A percentile compares a stretch with the other conserved stretches of the same genome.
phyloP scores from a whole-genome alignment of 2,329 filamentous ascomycete species.

The Scedosporium apiospermum region DNA sequence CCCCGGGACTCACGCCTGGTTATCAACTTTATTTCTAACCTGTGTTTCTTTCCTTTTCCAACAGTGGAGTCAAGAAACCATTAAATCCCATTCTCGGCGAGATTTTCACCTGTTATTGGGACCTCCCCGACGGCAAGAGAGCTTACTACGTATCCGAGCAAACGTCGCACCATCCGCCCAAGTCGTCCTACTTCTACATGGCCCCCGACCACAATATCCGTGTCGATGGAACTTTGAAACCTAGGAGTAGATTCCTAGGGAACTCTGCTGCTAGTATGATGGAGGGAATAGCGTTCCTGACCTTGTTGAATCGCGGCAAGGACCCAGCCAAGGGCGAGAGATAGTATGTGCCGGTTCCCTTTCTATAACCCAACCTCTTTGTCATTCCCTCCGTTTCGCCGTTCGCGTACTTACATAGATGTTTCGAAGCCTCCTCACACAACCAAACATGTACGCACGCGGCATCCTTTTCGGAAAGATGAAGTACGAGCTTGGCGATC shows the following conservation, averaged over 20 bases:
- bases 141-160: constrained; percentile 97
- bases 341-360: constrained; percentile 55
- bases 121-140: constrained; percentile 71
- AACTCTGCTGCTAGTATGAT: constrained; percentile 98
- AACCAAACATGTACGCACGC: constrained; percentile 98
- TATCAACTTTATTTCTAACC: background rate
- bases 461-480: constrained; percentile 97
- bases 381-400: background rate
- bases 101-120: constrained; percentile 92
- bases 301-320: constrained; percentile 67
- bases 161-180: constrained; percentile 95
- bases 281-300: constrained; percentile 88
- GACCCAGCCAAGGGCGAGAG: constrained; percentile 60
- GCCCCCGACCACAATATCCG: constrained; percentile 87
- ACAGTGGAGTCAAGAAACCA: constrained; percentile 92
- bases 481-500: constrained; percentile 97
- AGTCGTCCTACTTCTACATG: constrained; percentile 99
- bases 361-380: background rate
- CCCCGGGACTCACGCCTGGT: background rate
- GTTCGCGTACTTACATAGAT: background rate
- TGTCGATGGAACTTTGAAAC: constrained; percentile 92
- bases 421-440: constrained; percentile 67
- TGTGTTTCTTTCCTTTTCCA: background rate
- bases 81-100: constrained; percentile 95
- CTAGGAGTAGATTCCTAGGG: constrained; percentile 86